A percentile compares a stretch with the other conserved stretches of the same genome.
Conservation (phyloP, 805 yeast species). For the Metschnikowia lachancei region DNA sequence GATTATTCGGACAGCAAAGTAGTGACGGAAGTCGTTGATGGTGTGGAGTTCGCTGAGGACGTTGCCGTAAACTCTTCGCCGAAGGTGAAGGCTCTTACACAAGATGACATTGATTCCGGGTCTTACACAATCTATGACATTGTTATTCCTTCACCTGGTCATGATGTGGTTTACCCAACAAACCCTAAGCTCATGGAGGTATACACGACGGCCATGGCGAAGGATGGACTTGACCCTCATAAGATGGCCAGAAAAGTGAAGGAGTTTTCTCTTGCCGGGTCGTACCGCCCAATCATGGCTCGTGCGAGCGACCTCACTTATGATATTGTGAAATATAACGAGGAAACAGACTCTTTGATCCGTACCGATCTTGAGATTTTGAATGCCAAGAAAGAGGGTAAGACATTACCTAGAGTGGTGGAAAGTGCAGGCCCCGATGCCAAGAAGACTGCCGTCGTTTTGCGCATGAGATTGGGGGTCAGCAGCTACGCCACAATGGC, state of each 20-base stretch:
- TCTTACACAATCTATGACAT: conserved; percentile 73
- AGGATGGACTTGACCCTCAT: conserved; percentile 80
- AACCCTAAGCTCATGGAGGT: conserved; percentile 57
- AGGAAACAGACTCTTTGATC: conserved; percentile 67
- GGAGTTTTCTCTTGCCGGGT: conserved; percentile 90
- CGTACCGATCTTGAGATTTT: conserved; percentile 68
- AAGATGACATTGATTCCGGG: conserved; percentile 61
- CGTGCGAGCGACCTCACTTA: conserved; percentile 65
- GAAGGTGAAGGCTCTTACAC: conserved; percentile 73
- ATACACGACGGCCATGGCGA: conserved; percentile 70
- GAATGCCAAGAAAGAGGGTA: conserved; percentile 24
- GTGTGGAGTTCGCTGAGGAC: conserved; percentile 68
- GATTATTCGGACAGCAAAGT: conserved; percentile 18
- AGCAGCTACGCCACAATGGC: conserved; percentile 98
- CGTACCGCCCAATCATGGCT: conserved; percentile 72
- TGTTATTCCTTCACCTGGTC: conserved; percentile 96
- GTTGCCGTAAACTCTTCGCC: conserved; percentile 52
- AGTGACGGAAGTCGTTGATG: conserved; percentile 27
- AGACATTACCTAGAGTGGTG: conserved; percentile 24
- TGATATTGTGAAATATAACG: conserved; percentile 57
- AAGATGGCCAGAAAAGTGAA: conserved; percentile 80
- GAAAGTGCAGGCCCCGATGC: conserved; percentile 26
- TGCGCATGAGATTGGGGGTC: conserved; percentile 74
- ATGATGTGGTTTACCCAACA: conserved; percentile 81
- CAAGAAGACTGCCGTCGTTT: conserved; percentile 60